Percentiles rank a stretch among this genome's conserved stretches.
Conservation (phyloP, 352 stramenopile genomes). For the Globisporangium middletonii region DNA sequence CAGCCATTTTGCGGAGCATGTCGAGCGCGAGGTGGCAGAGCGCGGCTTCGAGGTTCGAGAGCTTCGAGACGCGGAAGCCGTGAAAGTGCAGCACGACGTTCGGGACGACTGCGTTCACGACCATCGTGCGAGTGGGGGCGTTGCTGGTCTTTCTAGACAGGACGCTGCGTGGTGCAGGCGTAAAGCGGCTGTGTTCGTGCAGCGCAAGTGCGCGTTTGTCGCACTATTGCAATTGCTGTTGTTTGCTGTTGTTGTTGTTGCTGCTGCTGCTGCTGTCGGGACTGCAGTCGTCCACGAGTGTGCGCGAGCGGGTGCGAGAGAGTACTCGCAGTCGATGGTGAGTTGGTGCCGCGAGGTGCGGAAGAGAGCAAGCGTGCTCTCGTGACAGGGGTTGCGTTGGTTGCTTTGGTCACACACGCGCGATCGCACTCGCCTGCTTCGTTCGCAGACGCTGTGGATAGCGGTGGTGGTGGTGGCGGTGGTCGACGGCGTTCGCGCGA, state of each 20-base stretch:
- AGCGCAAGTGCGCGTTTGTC: too few species aligned
- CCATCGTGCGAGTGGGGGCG: conserved; percentile 2
- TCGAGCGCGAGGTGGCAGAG: conserved; percentile 17
- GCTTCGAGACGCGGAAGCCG: conserved; percentile 32
- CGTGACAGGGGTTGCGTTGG: neutral
- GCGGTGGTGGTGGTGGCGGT: neutral
- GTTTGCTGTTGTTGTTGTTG: neutral
- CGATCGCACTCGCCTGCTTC: neutral
- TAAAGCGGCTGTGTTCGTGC: neutral
- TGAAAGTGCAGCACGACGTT: conserved; percentile 63
- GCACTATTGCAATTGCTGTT: neutral
- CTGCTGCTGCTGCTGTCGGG: neutral
- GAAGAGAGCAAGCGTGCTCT: neutral
- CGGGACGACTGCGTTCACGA: conserved; percentile 22
- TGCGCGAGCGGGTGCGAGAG: neutral
- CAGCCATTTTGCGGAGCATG: conserved; percentile 17
- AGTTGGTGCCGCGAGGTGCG: neutral
- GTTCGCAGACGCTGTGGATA: neutral
- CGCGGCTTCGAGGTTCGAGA: conserved; percentile 19
- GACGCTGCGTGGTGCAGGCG: neutral
- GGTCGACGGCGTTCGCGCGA: neutral
- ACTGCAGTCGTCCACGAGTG: neutral
- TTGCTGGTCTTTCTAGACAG: conserved; percentile 13
- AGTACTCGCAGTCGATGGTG: neutral
- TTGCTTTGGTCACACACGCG: neutral